These are phyloP conservation scores for Exophiala viscosa DNA, from an alignment of 2,329 filamentous ascomycete genomes.

Conservation along the genomic window DNA sequence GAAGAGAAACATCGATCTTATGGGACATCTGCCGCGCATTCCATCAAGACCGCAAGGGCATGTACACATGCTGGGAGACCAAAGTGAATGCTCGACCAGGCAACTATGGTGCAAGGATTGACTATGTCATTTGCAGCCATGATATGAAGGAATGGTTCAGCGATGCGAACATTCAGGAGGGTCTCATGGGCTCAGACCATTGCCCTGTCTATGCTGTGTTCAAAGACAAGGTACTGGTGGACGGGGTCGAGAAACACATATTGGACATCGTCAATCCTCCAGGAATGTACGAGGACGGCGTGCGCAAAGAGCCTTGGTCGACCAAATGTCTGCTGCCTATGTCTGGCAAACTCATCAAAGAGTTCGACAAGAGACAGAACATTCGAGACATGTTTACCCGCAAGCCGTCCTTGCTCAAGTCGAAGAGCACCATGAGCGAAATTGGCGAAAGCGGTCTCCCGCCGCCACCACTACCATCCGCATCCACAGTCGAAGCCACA, in stretches of 20 bases:
- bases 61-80: slow-evolving; percentile 98
- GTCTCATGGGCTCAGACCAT: slow-evolving; percentile 90
- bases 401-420: slow-evolving; percentile 40
- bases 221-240: slow-evolving; percentile 58
- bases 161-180: slow-evolving; percentile 84
- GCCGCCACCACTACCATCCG: background rate
- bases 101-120: slow-evolving; percentile 88
- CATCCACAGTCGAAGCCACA: background rate
- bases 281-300: slow-evolving; percentile 66
- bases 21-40: slow-evolving; percentile 82
- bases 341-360: slow-evolving; percentile 79
- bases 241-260: slow-evolving; percentile 52
- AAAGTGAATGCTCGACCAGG: slow-evolving; percentile 92
- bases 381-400: slow-evolving; percentile 91
- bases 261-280: slow-evolving; percentile 73
- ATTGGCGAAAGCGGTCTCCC: background rate
- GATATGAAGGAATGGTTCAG: slow-evolving; percentile 76
- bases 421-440: slow-evolving; percentile 3
- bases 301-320: slow-evolving; percentile 63
- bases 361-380: slow-evolving; percentile 77
- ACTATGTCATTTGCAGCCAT: slow-evolving; percentile 82
- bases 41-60: slow-evolving; percentile 73
- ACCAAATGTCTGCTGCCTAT: slow-evolving; percentile 64
- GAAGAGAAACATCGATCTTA: slow-evolving; percentile 66
- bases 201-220: slow-evolving; percentile 84